Evolutionary conservation across 495 filamentous ascomycete species (phyloP), one percentile per base, ranked within the genome.

Genomic region (Aspergillus avenaceus): DNA sequence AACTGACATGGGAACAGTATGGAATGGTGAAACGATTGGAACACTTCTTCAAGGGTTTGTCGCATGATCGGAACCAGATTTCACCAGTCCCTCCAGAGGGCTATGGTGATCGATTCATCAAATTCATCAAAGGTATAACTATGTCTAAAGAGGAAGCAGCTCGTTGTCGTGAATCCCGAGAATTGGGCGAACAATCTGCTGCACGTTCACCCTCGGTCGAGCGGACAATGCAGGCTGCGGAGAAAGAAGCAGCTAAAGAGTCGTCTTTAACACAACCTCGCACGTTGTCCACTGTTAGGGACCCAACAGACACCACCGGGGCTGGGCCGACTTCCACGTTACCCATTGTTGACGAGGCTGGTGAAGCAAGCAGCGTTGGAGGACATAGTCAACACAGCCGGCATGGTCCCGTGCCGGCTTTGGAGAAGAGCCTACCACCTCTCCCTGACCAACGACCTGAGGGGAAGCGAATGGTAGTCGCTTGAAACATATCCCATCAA

Each of bases 61-160:
- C 84, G 7, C 75, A 83, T 58, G 82, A 90, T 60, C 84, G 88
- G 54, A 79, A 77, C 21, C 85, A 95, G 55, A 96, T 99, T 32
- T 97, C 91, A 2, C 90, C 95, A 1, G 85, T 97, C n/a, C 88
- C 92, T 0, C 91, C 93, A 0, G 83, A 91, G 36, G 78, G 84
- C 22, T 99, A 99, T 51, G 95, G 95, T 12, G 90, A 97, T 36
- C 85, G 93, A 2, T 99, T 99, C 64, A 78, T 95, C 57, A 84
- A 86, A 49, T 99, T 99, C 67, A 96, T 99, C 59, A 82, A 82
- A 13, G 83, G 85, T 36, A 85, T 95, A 59, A 96, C 92, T 37
- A 96, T 87, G 83, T 90, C 89, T 1, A 78, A 78, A 42, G 93
- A 95, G 64, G 86, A 91, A 60, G 90, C 86, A 3, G 78, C 82